Base-by-base conservation (phyloP, 2,329 filamentous ascomycete genomes). In the Penicillium concentricum region DNA sequence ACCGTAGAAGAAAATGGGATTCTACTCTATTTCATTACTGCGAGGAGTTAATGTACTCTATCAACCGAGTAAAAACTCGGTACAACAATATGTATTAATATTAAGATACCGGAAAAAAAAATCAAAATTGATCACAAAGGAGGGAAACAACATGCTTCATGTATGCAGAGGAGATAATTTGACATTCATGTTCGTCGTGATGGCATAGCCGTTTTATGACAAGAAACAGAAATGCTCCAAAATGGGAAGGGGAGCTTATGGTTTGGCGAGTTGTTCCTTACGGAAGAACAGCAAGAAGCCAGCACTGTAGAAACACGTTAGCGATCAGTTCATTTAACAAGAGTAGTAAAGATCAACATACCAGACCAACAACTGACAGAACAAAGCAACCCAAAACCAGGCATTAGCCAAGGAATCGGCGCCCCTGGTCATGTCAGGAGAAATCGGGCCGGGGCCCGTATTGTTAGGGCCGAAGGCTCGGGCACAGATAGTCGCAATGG, bases 331-430 rank as follows among this genome's bases (percentile, higher is more conserved):
- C 9, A 39, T 13, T 10, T 28, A n/a, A 15, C n/a, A 3, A 32
- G 2, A 10, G 30, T 8, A 9, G 15, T 10, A 51, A 26, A 15
- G 74, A 76, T 63, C 82, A 81, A 86, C 38, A 82, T 82, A 68
- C 82, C 74, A 86, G 57, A 88, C 78, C 15, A 81, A 71, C 48
- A 87, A 67, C 68, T 88, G 85, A 61, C 82, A 76, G n/a, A 78
- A 62, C 44, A 88, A 66, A 45, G 80, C 82, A 45, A 87, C 74
- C 85, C 85, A 88, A 69, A 88, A 87, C 77, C 80, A 83, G 15
- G 77, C 74, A 56, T 79, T 78, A 22, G 74, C 78, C 35, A 85
- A 66, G 15, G 75, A 70, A 50, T 72, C 69, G 26, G 77, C 67
- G 0, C 78, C 78, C 51, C 77, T 75, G 2, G 79, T 80, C 62